Evolutionary conservation across 164 flowering plant genomes (phyloP), one percentile per base, ranked within the genome.

Genomic region (Chloranthus sessilifolius): DNA sequence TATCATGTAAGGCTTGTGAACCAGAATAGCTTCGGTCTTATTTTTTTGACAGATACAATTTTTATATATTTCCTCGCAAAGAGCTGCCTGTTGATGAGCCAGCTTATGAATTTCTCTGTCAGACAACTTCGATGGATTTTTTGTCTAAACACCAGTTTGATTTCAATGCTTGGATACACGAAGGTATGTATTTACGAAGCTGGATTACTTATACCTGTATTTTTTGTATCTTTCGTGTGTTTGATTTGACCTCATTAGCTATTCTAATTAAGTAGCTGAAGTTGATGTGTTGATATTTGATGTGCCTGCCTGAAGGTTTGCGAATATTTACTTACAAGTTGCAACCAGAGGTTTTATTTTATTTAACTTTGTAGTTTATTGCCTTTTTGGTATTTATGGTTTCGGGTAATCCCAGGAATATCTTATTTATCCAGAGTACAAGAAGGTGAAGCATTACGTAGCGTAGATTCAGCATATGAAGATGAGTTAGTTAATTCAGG

Each of bases 391-490:
- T 51, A 53, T 73, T 79, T 56, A 68, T 64, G 52, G 46, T 72
- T 70, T 46, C 5, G 58, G 55, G 50, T 66, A 71, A 72, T 78
- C 66, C 66, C 95, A 92, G 99, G 99, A 59, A 58, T 92, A 64
- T 88, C 99, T 77, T 92, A 86, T 78, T 72, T 88, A 74, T 92
- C 99, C 76, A 84, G 86, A 86, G 63, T 51, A 68, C 99, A 86
- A 68, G 95, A 92, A 63, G 80, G 71, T 19, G 85, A 79, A 57
- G 84, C 82, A 35, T 39, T 74, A 53, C 62, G 35, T 38, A 65
- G 51, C 9, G 57, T 84, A 56, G 62, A 68, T 44, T 54, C 45
- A 5, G 37, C 36, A 19, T 57, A 62, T 51, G 72, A 60, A 39
- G 69, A 68, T 39, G 72, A 69, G 38, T 38, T 47, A 15, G 33